Base-by-base conservation (phyloP, 2,329 filamentous ascomycete genomes). In the Curvularia hawaiiensis region DNA sequence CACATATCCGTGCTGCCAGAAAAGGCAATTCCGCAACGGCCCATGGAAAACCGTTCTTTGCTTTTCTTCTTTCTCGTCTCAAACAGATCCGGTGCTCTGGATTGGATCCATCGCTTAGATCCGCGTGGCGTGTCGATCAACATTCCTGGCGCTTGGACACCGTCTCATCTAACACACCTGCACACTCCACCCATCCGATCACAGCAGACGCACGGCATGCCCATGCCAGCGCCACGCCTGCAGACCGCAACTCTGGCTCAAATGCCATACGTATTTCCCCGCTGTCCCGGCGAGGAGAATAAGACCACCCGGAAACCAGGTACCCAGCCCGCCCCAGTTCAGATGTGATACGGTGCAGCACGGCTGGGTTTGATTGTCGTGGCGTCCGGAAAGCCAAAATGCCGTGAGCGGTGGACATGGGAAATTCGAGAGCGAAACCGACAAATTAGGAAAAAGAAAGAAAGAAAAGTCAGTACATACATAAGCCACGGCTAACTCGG, bases 121-220 rank as follows among this genome's bases (percentile, higher is more conserved):
- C 50, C 57, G 40, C 35, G 54, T 59, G 58, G 59, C 55, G 41
- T 22, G 60, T 45, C 38, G 60, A 65, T 65, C 62, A 58, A 24
- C 22, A 10, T 43, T 38, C 47, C 39, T 43, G 31, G 38, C 30
- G 41, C 41, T 44, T 44, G 41, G 41, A 28, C 41, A 10, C 22
- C n/a, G 35, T 44, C 26, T 40, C 39, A 28, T n/a, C 8, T 28
- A 46, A 31, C 33, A 38, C 45, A 35, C 28, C 24, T 22, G n/a
- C 30, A 31, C 12, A 31, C 30, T 31, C 20, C 44, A 31, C n/a
- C n/a, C 44, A 31, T 26, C 24, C 14, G 26, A 28, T 44, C 8
- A 26, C 7, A 26, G 40, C 22, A 43, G 39, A 46, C 31, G 26
- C 26, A 41, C 41, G 43, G 31, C 24, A 26, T 43, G 8, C 16